Conservation (phyloP, 148 eudicot genomes). For the Cornus florida region DNA sequence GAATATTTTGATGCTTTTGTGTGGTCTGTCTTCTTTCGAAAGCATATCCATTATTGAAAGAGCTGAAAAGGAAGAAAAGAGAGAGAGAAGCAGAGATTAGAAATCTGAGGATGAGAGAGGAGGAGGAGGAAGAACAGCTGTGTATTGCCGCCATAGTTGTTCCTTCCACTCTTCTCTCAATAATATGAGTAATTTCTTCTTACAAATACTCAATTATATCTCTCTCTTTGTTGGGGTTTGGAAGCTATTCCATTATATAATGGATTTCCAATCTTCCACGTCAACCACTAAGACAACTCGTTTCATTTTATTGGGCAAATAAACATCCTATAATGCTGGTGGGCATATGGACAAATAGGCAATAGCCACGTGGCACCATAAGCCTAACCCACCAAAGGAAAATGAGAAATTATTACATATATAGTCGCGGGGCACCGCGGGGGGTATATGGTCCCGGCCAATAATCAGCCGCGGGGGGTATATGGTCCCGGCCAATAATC, state of each 20-base stretch:
- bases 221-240: not conserved
- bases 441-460: too few species aligned
- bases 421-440: too few species aligned
- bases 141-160: not conserved
- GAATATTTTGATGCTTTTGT: not conserved
- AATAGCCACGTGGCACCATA: not conserved
- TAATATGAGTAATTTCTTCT: not conserved
- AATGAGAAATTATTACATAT: too few species aligned
- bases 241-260: not conserved
- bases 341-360: not conserved
- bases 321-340: not conserved
- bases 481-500: too few species aligned
- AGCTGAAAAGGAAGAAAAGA: conserved; percentile 10
- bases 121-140: not conserved
- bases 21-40: conserved; percentile 13
- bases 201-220: not conserved
- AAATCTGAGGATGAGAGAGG: not conserved
- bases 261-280: conserved; percentile 1
- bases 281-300: conserved; percentile 1
- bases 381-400: not conserved
- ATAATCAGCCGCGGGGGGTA: too few species aligned
- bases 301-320: not conserved
- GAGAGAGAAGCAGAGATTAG: conserved; percentile 4
- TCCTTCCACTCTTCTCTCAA: not conserved
- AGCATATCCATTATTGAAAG: conserved; percentile 6